Evolutionary conservation across 306 rosid species (phyloP), one percentile per base, ranked within the genome.

Genomic region (Vachellia pachyceras): DNA sequence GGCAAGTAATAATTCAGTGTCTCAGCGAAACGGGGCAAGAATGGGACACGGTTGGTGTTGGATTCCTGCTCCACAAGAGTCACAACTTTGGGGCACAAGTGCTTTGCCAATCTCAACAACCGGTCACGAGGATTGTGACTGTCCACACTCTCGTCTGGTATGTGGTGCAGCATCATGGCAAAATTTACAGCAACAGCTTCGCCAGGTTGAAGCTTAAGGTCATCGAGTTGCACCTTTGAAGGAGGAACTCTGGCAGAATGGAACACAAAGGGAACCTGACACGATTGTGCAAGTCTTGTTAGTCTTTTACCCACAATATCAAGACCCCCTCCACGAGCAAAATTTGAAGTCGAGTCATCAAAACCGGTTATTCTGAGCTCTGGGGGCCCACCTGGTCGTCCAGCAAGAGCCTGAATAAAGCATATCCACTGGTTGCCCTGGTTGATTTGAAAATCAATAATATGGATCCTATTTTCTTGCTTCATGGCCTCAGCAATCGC

Each of bases 101-200:
- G 57, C 90, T 92, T 95, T 10, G 80, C 90, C 87, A 95, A 69
- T 75, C 92, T 88, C 89, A 95, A 22, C 60, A 95, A 75, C 79
- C 97, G 76, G 78, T 95, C 99, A 12, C 99, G 91, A 29, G 85
- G 99, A 83, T 92, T 95, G 47, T 86, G 90, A 76, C 78, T 41
- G 74, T 79, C 81, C 49, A 93, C 98, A 36, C 86, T 89, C 79
- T 90, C 99, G 64, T 95, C 99, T 0, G 97, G 97, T 78, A 93
- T 78, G 82, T 95, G 99, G 86, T 95, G 99, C 77, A 95, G 84
- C 82, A 82, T 77, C 29, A 90, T 42, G 84, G 98, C 93, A 60
- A 95, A 95, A 79, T 93, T 95, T 82, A 92, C 99, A 0, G 94
- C 99, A 82, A 93, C 71, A 7, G 97, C 94, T 91, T 92, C 99